A percentile compares a stretch with the other conserved stretches of the same genome.
Conservation (phyloP, 163 green algal species). For the Chlorella variabilis region DNA sequence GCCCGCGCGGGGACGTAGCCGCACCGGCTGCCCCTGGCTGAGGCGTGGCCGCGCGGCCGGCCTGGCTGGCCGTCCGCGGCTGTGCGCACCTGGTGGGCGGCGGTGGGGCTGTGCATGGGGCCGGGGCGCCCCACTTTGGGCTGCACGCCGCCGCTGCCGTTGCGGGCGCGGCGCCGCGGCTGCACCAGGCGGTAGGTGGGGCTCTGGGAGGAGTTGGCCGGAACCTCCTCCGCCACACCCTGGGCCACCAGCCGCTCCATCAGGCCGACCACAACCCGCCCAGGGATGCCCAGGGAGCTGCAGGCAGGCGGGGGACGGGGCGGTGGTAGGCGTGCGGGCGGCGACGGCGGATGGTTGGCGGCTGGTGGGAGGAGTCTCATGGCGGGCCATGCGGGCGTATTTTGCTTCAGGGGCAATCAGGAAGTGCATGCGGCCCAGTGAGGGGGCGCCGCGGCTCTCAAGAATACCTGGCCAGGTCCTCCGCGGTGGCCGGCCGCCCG, state of each 20-base stretch:
- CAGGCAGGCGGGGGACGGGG: neutral
- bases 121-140: neutral
- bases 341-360: neutral
- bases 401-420: no score
- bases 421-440: no score
- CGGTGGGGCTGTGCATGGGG: neutral
- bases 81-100: neutral
- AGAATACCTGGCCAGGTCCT: neutral
- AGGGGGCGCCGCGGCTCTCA: no score
- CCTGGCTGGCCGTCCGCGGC: no score
- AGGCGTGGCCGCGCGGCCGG: no score
- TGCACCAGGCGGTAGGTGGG: neutral
- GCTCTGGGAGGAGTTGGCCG: neutral
- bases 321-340: neutral
- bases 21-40: no score
- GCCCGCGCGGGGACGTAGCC: no score
- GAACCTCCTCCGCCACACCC: neutral
- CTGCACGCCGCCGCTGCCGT: neutral
- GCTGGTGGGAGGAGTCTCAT: no score
- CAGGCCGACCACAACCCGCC: neutral
- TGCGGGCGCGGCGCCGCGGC: neutral
- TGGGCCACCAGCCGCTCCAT: neutral
- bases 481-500: neutral
- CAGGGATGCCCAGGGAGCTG: conserved; percentile 13
- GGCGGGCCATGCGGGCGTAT: no score